These are phyloP conservation scores for Synchytrium microbalum DNA, from an alignment of 371 early-diverging fungal genomes.

Conservation along the genomic window DNA sequence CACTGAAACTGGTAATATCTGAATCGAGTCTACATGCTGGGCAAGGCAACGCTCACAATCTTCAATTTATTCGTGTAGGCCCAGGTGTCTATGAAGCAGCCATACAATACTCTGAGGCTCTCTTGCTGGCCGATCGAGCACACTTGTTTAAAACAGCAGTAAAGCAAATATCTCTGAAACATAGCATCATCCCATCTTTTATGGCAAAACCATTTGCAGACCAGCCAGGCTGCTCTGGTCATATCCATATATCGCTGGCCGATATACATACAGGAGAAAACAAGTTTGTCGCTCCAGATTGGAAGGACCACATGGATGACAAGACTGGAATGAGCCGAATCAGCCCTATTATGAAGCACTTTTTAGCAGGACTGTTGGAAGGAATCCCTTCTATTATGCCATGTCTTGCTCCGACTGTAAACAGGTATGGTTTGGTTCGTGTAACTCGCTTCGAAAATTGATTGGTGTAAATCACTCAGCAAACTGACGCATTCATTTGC, in stretches of 20 bases:
- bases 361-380: slow-evolving; percentile 65
- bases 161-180: slow-evolving; percentile 64
- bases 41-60: background rate
- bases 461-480: background rate
- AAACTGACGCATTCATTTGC: background rate
- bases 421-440: slow-evolving; percentile 33
- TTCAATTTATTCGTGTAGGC: slow-evolving; percentile 29
- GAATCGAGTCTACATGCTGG: slow-evolving; percentile 5
- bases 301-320: slow-evolving; percentile 8
- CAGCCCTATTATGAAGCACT: slow-evolving; percentile 47
- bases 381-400: slow-evolving; percentile 70
- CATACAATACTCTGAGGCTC: slow-evolving; percentile 52
- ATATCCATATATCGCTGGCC: slow-evolving; percentile 66
- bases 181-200: slow-evolving; percentile 67
- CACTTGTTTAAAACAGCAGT: slow-evolving; percentile 68
- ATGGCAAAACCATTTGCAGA: slow-evolving; percentile 77
- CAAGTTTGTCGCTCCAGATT: slow-evolving; percentile 38
- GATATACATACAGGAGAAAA: slow-evolving; percentile 40
- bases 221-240: slow-evolving; percentile 76
- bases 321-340: slow-evolving; percentile 16
- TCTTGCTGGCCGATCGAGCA: slow-evolving; percentile 66
- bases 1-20: slow-evolving; percentile 58
- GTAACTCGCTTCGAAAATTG: slow-evolving; percentile 3
- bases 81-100: slow-evolving; percentile 85
- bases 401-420: slow-evolving; percentile 71